phyloP scores from a whole-genome alignment of 352 stramenopile species.

The Globisporangium carolinianum region DNA sequence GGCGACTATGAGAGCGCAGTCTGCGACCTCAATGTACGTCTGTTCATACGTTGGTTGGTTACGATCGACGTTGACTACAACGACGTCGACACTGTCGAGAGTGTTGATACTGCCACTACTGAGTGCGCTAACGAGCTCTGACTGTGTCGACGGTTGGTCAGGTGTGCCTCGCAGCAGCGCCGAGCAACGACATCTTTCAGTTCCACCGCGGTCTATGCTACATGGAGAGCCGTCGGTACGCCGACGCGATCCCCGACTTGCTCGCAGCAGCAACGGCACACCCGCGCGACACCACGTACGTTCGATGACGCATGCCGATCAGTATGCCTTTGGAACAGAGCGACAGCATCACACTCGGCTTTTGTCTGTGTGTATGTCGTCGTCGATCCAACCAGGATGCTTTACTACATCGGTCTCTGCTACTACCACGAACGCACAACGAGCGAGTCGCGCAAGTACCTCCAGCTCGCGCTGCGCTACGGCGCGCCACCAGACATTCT shows the following conservation, averaged over 20 bases:
- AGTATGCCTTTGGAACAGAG: neutral
- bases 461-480: slow-evolving; percentile 31
- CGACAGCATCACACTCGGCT: no score
- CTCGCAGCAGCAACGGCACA: slow-evolving; percentile 31
- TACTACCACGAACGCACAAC: slow-evolving; percentile 48
- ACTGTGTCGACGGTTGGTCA: neutral
- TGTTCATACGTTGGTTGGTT: no score
- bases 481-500: slow-evolving; percentile 24
- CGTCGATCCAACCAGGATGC: slow-evolving; percentile 18
- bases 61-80: no score
- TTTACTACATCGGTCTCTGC: slow-evolving; percentile 63
- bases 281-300: slow-evolving; percentile 22
- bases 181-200: slow-evolving; percentile 51
- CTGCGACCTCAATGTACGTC: slow-evolving; percentile 44
- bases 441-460: slow-evolving; percentile 36
- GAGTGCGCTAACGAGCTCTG: no score
- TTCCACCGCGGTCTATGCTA: slow-evolving; percentile 60
- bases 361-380: neutral
- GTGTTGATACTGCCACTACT: neutral
- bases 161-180: slow-evolving; percentile 30
- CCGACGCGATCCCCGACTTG: slow-evolving; percentile 44
- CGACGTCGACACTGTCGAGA: neutral
- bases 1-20: slow-evolving; percentile 51
- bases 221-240: slow-evolving; percentile 44
- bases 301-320: neutral